phyloP scores from a whole-genome alignment of 306 rosid species.

The Cucurbita pepo region DNA sequence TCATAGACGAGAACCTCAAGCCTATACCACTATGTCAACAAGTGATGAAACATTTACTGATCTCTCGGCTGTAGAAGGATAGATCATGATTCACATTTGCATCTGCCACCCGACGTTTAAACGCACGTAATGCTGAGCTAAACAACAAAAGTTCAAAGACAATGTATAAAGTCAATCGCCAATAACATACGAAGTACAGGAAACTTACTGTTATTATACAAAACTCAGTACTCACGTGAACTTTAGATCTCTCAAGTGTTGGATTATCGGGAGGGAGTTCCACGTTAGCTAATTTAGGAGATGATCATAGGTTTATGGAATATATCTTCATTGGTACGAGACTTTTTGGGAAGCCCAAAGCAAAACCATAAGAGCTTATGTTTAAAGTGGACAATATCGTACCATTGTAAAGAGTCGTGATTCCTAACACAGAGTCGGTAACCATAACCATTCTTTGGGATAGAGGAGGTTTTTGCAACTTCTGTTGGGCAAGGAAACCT shows the following conservation, averaged over 20 bases:
- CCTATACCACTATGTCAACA: neutral
- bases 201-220: slow-evolving; percentile 7
- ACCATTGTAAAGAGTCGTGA: too few relatives aligned
- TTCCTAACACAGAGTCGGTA: too few relatives aligned
- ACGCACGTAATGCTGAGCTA: slow-evolving; percentile 71
- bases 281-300: too few relatives aligned
- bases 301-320: too few relatives aligned
- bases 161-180: slow-evolving; percentile 1
- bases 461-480: too few relatives aligned
- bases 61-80: slow-evolving; percentile 30
- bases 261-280: too few relatives aligned
- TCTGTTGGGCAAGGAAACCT: too few relatives aligned
- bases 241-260: slow-evolving; percentile 26
- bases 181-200: neutral
- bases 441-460: too few relatives aligned
- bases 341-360: too few relatives aligned
- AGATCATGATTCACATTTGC: slow-evolving; percentile 88
- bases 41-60: neutral
- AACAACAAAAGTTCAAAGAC: slow-evolving; percentile 13
- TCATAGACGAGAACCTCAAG: neutral
- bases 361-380: too few relatives aligned
- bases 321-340: too few relatives aligned
- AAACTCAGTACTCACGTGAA: slow-evolving; percentile 54
- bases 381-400: too few relatives aligned
- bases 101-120: slow-evolving; percentile 86